These are phyloP conservation scores for Phaeosphaeriaceae sp. DNA, from an alignment of 2,329 filamentous ascomycete species.

Conservation along the genomic window DNA sequence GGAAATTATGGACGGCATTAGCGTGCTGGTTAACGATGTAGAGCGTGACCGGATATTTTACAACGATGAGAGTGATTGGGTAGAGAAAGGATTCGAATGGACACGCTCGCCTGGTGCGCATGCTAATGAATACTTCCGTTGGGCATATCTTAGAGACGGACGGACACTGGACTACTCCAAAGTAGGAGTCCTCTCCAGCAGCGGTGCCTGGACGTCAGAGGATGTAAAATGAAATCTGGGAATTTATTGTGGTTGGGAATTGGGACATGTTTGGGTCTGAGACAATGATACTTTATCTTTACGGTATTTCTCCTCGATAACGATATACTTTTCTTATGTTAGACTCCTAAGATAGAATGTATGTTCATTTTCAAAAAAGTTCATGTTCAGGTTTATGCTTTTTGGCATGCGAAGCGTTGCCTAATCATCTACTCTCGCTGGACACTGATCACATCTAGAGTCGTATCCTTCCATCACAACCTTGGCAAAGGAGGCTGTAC, in stretches of 20 bases:
- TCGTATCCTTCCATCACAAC: not conserved
- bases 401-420: too few species aligned
- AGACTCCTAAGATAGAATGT: too few species aligned
- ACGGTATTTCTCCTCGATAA: too few species aligned
- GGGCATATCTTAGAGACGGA: slow-evolving; percentile 39
- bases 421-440: not conserved
- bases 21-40: slow-evolving; percentile 82
- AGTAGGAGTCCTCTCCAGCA: slow-evolving; percentile 31
- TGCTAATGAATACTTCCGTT: slow-evolving; percentile 44
- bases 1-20: slow-evolving; percentile 70
- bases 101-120: slow-evolving; percentile 49
- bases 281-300: not conserved
- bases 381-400: too few species aligned
- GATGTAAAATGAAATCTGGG: not conserved
- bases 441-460: slow-evolving; percentile 1
- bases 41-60: slow-evolving; percentile 60
- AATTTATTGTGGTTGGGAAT: too few species aligned
- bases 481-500: slow-evolving; percentile 13
- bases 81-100: slow-evolving; percentile 28
- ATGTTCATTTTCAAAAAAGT: too few species aligned
- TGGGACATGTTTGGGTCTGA: not conserved
- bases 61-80: slow-evolving; percentile 19
- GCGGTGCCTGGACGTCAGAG: slow-evolving; percentile 41
- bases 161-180: slow-evolving; percentile 42
- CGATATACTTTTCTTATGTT: too few species aligned